A percentile compares a stretch with the other conserved stretches of the same genome.
These are phyloP conservation scores for Stachybotrys echinatus DNA, from an alignment of 2,329 filamentous ascomycete genomes.

Conservation along the genomic window DNA sequence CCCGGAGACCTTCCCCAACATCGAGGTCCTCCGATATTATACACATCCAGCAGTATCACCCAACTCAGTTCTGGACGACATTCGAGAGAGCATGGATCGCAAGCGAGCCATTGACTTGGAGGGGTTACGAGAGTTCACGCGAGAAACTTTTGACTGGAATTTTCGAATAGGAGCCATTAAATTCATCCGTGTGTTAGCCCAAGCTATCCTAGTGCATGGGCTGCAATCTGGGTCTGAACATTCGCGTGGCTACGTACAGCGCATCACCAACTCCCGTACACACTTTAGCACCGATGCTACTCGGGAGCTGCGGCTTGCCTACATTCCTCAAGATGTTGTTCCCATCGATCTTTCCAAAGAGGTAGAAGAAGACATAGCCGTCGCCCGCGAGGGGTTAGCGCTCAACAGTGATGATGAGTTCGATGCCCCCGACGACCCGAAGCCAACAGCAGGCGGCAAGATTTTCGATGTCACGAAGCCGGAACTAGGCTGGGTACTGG, in stretches of 20 bases:
- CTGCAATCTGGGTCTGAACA: conserved; percentile 24
- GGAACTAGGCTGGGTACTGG: conserved; percentile 40
- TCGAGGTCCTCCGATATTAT: conserved; percentile 78
- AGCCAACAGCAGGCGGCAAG: conserved; percentile 23
- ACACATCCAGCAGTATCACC: conserved; percentile 79
- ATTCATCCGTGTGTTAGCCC: conserved; percentile 74
- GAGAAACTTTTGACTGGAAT: conserved; percentile 82
- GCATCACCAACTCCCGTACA: conserved; percentile 60
- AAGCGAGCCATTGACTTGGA: conserved; percentile 21
- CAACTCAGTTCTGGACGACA: conserved; percentile 35
- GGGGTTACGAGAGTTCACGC: conserved; percentile 67
- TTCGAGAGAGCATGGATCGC: conserved; percentile 17
- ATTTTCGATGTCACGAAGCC: conserved; percentile 61
- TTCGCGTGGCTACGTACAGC: conserved; percentile 46
- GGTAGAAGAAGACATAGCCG: conserved; percentile 52
- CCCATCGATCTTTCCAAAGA: conserved; percentile 71
- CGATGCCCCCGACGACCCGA: conserved; percentile 30
- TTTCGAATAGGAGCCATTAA: conserved; percentile 75
- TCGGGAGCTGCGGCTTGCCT: conserved; percentile 74
- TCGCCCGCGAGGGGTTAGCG: conserved; percentile 49
- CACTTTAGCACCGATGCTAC: conserved; percentile 72
- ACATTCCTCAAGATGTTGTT: conserved; percentile 70
- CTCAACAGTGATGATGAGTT: conserved; percentile 64
- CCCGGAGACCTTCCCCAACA: conserved; percentile 75
- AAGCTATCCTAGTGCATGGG: conserved; percentile 64